Base-by-base conservation (phyloP, 257 asterid genomes). In the Nicotiana benthamiana region DNA sequence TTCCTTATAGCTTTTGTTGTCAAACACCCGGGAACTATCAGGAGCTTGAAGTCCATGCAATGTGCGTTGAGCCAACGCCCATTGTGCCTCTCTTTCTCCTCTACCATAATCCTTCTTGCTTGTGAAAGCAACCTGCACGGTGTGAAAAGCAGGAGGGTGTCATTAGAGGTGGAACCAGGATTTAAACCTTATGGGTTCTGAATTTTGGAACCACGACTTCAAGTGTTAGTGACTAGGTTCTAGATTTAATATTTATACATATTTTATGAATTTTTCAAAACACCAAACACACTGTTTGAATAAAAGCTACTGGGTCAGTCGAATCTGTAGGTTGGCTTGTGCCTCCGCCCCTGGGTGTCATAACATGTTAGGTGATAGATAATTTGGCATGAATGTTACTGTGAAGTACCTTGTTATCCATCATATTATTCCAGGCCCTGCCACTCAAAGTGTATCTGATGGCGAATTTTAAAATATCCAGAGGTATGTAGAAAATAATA, bases 1-100 rank as follows among this genome's bases (percentile, higher is more conserved):
- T 56, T 90, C 93, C 18, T 83, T 75, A 83, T 86, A 84, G 84
- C 61, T 85, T 57, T 87, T 86, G 79, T 86, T 90, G 15, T 77
- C 67, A 66, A 82, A 86, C 32, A 84, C 32, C 9, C 77, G 83
- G 1, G 91, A 79, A 64, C 86, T 32, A 3, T 83, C 87, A 5
- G 91, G 83, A n/a, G 88, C 81, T n/a, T 83, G 90, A 40, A 90
- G 91, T 24, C 90, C 93, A 1, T 88, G 93, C 17, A 88, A 81
- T 8, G 93, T 88, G 74, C 93, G 91, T 83, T 90, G 91, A 20
- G 86, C 88, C 75, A 85, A 30, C 9, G 91, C 93, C 93, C 91
- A 88, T 57, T 88, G 91, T 3, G 91, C 93, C 80, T 90, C 91
- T 80, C 93, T 90, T 72, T 90, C 91, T 64, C 87, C 93, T 40